These are phyloP conservation scores for Williopsis jadinii DNA, from an alignment of 1,139 yeast genomes.

Conservation along the genomic window DNA sequence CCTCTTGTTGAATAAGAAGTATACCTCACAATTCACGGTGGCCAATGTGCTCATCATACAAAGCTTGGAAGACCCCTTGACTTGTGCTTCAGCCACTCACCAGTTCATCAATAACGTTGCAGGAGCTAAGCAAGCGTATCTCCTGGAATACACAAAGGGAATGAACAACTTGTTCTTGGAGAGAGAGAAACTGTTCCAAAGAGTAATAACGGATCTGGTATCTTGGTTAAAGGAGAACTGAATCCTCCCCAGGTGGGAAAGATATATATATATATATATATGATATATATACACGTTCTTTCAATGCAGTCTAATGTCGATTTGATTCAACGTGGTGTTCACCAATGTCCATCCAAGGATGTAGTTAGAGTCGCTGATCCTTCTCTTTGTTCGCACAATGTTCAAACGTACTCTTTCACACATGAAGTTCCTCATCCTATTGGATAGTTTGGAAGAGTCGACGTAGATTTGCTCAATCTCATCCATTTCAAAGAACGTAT, in stretches of 20 bases:
- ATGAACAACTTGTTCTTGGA: constrained; percentile 14
- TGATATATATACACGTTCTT: too few species aligned
- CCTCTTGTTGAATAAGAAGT: constrained; percentile 2
- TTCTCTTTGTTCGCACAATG: too few species aligned
- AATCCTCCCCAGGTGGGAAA: not conserved
- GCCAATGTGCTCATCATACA: constrained; percentile 11
- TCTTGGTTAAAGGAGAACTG: constrained; percentile 16
- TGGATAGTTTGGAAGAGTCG: too few species aligned
- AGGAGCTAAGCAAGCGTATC: constrained; percentile 7
- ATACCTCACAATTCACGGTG: constrained; percentile 6
- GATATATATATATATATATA: too few species aligned
- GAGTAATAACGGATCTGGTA: constrained; percentile 11
- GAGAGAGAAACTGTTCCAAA: constrained; percentile 10
- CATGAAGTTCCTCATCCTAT: too few species aligned
- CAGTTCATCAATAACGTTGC: constrained; percentile 7
- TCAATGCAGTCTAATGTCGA: too few species aligned
- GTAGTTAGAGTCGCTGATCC: too few species aligned
- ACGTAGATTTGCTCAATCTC: constrained; percentile 16
- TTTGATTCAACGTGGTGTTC: too few species aligned
- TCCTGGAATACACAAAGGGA: constrained; percentile 13
- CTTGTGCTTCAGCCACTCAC: constrained; percentile 1
- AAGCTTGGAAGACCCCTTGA: constrained; percentile 11
- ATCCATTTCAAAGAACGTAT: constrained; percentile 8
- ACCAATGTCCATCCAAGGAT: too few species aligned
- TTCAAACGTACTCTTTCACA: too few species aligned